These are phyloP conservation scores for Psilocybe sp. DNA, from an alignment of 768 basidiomycete species.

Conservation along the genomic window DNA sequence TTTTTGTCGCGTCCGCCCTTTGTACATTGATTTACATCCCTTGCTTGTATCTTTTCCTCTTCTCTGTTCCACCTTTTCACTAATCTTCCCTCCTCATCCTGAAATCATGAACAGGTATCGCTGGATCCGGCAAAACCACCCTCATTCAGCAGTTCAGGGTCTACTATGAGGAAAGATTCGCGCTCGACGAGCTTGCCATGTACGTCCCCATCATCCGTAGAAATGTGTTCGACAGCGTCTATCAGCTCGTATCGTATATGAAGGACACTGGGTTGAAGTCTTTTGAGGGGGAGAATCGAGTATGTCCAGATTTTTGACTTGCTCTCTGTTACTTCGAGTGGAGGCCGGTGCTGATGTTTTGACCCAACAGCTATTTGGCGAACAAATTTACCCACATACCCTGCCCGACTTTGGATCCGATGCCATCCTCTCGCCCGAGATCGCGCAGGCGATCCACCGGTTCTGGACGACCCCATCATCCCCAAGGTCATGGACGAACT, in stretches of 20 bases:
- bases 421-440: constrained; percentile 53
- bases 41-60: no score
- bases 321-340: no score
- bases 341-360: no score
- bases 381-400: no score
- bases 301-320: constrained; percentile 22
- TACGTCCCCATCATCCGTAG: constrained; percentile 80
- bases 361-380: no score
- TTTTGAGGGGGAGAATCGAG: constrained; percentile 61
- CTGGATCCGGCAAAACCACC: constrained; percentile 92
- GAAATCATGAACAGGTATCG: constrained; percentile 89
- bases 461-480: constrained; percentile 70
- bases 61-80: no score
- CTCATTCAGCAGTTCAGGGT: constrained; percentile 99
- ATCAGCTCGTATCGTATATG: constrained; percentile 83
- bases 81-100: no score
- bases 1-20: no score
- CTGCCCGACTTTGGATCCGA: no score
- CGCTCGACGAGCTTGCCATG: constrained; percentile 67
- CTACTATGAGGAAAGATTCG: constrained; percentile 91
- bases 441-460: constrained; percentile 66
- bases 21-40: no score
- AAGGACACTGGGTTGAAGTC: constrained; percentile 83
- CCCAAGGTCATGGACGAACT: constrained; percentile 53
- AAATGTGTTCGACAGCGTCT: constrained; percentile 87